Conservation (phyloP, 257 asterid species). For the Coffea canephora region DNA sequence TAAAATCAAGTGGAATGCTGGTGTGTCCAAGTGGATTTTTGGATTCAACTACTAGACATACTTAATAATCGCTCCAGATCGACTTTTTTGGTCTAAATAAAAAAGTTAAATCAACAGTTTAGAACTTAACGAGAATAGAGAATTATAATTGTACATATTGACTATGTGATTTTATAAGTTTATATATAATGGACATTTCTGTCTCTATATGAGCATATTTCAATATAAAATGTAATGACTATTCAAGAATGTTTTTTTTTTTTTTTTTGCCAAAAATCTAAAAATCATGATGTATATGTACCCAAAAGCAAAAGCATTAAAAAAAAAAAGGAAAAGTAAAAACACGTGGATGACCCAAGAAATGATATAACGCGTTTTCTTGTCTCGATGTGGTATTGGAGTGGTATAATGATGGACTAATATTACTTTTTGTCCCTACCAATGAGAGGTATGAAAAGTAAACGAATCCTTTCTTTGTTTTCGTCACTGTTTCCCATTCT, state of each 20-base stretch:
- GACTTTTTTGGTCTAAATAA: no score
- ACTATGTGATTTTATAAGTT: no score
- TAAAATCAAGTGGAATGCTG: no score
- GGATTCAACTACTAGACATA: no score
- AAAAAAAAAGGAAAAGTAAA: neutral
- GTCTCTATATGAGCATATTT: no score
- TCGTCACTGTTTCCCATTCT: neutral
- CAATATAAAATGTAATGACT: no score
- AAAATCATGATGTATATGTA: neutral
- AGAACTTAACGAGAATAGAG: no score
- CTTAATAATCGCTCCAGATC: no score
- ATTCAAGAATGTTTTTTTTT: neutral
- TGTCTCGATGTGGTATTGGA: neutral
- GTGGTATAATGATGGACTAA: neutral
- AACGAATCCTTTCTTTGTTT: neutral
- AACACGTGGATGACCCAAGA: neutral
- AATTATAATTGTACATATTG: no score
- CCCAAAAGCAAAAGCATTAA: neutral
- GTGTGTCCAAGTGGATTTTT: no score
- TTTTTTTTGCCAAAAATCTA: neutral
- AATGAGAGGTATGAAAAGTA: neutral
- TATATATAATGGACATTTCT: no score
- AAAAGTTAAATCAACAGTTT: no score
- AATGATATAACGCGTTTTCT: conserved; percentile 17
- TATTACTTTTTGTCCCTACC: conserved; percentile 14